Conservation (phyloP, 1,284 basidiomycete genomes). For the Polyporus tsugae region DNA sequence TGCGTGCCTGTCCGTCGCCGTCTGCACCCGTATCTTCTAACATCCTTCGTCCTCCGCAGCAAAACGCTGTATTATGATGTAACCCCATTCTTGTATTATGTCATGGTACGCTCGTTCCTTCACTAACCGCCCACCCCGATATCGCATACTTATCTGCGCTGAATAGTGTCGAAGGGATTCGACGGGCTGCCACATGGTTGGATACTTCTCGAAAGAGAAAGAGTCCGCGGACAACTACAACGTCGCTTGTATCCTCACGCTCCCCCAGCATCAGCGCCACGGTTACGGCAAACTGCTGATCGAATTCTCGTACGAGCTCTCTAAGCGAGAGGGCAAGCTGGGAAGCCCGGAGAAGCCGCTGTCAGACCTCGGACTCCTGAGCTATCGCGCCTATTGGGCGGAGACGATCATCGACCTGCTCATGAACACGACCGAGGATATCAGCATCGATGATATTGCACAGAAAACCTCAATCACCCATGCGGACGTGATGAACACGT, state of each 20-base stretch:
- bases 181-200: slow-evolving; percentile 92
- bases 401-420: slow-evolving; percentile 96
- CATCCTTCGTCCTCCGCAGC: slow-evolving; percentile 50
- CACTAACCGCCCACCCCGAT: slow-evolving; percentile 13
- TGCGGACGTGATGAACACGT: slow-evolving; percentile 98
- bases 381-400: slow-evolving; percentile 97
- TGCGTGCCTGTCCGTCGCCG: slow-evolving; percentile 41
- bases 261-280: slow-evolving; percentile 97
- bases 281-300: slow-evolving; percentile 97
- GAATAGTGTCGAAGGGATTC: slow-evolving; percentile 85
- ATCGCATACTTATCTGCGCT: slow-evolving; percentile 28
- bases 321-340: slow-evolving; percentile 95
- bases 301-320: slow-evolving; percentile 98
- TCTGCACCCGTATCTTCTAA: slow-evolving; percentile 33
- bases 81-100: slow-evolving; percentile 99
- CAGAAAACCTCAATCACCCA: slow-evolving; percentile 97
- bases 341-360: slow-evolving; percentile 99
- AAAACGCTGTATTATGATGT: slow-evolving; percentile 99
- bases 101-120: slow-evolving; percentile 74
- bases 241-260: slow-evolving; percentile 97
- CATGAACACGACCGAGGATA: slow-evolving; percentile 76
- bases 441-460: slow-evolving; percentile 97
- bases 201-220: slow-evolving; percentile 99
- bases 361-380: slow-evolving; percentile 91
- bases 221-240: slow-evolving; percentile 99